A percentile compares a stretch with the other conserved stretches of the same genome.
Evolutionary conservation across 1,284 basidiomycete genomes (phyloP).

Genomic region (Microbotryum violaceum): DNA sequence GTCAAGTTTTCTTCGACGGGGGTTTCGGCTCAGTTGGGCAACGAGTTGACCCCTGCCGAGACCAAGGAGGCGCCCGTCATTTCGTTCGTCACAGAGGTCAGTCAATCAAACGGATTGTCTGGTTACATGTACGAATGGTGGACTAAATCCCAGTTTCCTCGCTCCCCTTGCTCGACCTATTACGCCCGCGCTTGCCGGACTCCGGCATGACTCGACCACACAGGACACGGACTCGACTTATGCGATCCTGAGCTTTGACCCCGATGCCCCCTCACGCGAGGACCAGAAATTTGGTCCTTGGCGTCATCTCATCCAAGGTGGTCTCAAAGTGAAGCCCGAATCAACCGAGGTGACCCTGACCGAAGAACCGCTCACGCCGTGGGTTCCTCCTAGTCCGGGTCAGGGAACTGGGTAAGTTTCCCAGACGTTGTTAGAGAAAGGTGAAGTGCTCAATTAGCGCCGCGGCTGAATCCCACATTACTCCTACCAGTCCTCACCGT

Average conservation of each 20-base stretch:
- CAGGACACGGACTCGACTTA: constrained; percentile 45
- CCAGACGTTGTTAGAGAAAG: neutral
- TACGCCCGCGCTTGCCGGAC: neutral
- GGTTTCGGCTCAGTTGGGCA: constrained; percentile 49
- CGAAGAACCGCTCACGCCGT: constrained; percentile 51
- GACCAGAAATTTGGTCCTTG: constrained; percentile 54
- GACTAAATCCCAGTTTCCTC: neutral
- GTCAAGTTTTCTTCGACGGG: constrained; percentile 52
- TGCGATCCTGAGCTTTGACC: constrained; percentile 60
- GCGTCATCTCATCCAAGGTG: constrained; percentile 59
- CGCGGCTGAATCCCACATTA: no score
- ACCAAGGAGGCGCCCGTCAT: constrained; percentile 52
- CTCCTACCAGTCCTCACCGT: constrained; percentile 2
- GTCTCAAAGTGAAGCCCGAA: neutral
- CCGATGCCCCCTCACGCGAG: constrained; percentile 55
- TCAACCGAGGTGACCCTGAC: constrained; percentile 42
- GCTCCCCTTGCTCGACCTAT: no score
- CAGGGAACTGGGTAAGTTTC: constrained; percentile 46
- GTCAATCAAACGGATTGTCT: neutral
- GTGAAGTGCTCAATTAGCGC: no score
- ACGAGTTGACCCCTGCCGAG: constrained; percentile 47
- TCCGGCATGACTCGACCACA: constrained; percentile 1
- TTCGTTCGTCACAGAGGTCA: constrained; percentile 42
- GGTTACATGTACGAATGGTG: neutral
- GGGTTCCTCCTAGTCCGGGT: constrained; percentile 53